These are phyloP conservation scores for Breviolum minutum DNA, from an alignment of 73 alveolate species.

Conservation along the genomic window DNA sequence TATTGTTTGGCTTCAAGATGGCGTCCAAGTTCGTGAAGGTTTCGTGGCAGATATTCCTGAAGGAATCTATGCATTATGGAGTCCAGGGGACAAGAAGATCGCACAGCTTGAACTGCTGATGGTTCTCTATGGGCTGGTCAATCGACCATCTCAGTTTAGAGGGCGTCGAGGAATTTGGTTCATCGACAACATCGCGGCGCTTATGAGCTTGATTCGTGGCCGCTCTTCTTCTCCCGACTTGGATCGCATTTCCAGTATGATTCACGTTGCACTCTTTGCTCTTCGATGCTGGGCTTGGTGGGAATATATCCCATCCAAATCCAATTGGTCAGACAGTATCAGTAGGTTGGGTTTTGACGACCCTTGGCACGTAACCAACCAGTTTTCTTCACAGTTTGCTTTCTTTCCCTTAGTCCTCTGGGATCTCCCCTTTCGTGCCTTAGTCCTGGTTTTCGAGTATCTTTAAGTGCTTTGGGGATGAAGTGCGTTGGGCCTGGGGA, in stretches of 20 bases:
- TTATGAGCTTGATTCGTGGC: not conserved
- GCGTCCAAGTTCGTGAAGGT: not conserved
- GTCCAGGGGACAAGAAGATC: constrained; percentile 1
- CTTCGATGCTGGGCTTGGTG: no score
- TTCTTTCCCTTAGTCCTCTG: no score
- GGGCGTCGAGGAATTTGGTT: not conserved
- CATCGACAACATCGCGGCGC: not conserved
- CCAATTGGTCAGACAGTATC: no score
- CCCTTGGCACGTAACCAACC: no score
- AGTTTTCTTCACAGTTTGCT: no score
- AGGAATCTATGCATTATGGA: not conserved
- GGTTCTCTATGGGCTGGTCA: not conserved
- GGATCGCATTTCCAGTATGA: not conserved
- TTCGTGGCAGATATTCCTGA: not conserved
- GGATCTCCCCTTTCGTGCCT: no score
- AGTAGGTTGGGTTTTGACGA: no score
- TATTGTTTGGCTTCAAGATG: not conserved
- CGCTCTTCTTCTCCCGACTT: not conserved
- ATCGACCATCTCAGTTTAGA: not conserved
- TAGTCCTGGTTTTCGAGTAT: no score
- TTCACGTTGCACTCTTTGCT: not conserved
- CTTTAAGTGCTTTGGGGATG: no score
- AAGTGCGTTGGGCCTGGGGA: no score
- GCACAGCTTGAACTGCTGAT: not conserved
- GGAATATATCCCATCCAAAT: no score